Evolutionary conservation across 345 rosid genomes (phyloP).

Genomic region (Rhodamnia argentea): DNA sequence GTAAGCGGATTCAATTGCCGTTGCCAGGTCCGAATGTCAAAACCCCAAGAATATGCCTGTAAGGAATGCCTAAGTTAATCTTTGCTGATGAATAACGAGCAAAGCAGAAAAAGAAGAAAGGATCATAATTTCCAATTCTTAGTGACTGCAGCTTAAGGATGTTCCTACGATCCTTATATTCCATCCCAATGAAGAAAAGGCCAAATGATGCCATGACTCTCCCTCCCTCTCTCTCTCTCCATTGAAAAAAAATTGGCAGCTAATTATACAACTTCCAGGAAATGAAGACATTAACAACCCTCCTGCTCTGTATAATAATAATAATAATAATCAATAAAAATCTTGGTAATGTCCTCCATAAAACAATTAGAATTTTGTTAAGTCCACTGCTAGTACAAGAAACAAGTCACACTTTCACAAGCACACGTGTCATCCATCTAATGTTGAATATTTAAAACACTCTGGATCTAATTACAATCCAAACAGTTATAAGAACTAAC

Average conservation of each 20-base stretch:
- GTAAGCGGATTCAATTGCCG: slow-evolving; percentile 61
- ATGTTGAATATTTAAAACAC: no score
- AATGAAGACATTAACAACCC: not conserved
- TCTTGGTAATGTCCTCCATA: not conserved
- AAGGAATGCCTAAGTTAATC: not conserved
- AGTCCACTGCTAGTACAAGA: not conserved
- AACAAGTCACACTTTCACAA: not conserved
- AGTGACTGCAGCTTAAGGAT: not conserved
- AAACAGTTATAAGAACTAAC: not conserved
- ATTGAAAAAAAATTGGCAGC: not conserved
- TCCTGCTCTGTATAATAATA: not conserved
- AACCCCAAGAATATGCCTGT: slow-evolving; percentile 95
- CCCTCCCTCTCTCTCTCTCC: no score
- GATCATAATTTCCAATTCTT: not conserved
- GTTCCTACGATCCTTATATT: not conserved
- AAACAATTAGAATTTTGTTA: not conserved
- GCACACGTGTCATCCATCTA: no score
- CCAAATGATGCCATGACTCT: not conserved
- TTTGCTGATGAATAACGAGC: not conserved
- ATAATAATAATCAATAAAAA: no score
- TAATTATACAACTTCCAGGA: not conserved
- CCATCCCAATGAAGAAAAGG: not conserved
- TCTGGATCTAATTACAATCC: no score
- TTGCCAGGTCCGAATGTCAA: slow-evolving; percentile 74
- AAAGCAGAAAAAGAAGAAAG: not conserved